Evolutionary conservation across 2,329 filamentous ascomycete genomes (phyloP).

Genomic region (Fusarium subtropicale): DNA sequence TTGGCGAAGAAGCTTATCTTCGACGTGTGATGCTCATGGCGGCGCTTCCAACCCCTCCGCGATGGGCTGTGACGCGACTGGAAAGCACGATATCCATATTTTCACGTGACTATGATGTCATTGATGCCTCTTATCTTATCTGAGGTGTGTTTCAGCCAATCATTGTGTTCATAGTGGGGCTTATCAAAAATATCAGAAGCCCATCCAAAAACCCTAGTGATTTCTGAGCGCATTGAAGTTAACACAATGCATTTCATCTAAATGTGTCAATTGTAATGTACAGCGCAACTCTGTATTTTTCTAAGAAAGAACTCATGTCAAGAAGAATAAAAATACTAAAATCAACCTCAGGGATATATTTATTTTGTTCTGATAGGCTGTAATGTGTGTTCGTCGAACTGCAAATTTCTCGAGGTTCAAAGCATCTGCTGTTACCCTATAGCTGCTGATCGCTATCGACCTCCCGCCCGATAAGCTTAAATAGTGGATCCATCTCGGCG

Average conservation of each 20-base stretch:
- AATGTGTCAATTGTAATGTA: too few relatives aligned
- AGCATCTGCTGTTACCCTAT: background rate
- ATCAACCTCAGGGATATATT: accelerated
- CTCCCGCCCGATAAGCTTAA: conserved; percentile 5
- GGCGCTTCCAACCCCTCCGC: background rate
- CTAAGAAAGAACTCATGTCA: accelerated
- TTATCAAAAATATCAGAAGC: too few relatives aligned
- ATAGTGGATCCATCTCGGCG: background rate
- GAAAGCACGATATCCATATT: accelerated
- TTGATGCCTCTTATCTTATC: background rate
- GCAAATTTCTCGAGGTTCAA: background rate
- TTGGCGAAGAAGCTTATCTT: background rate
- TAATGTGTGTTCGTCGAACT: accelerated
- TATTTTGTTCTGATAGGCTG: background rate
- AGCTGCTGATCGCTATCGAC: accelerated
- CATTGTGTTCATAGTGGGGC: background rate
- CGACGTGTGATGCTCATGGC: background rate
- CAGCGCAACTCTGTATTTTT: background rate
- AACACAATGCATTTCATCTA: background rate
- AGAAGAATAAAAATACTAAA: accelerated
- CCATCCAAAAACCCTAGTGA: too few relatives aligned
- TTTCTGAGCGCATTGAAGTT: too few relatives aligned
- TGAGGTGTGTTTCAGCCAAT: background rate
- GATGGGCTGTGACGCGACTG: background rate
- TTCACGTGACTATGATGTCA: background rate